Percentiles rank a stretch among this genome's conserved stretches.
These are phyloP conservation scores for Apiotrichum gamsii DNA, from an alignment of 1,284 basidiomycete species.

Conservation along the genomic window DNA sequence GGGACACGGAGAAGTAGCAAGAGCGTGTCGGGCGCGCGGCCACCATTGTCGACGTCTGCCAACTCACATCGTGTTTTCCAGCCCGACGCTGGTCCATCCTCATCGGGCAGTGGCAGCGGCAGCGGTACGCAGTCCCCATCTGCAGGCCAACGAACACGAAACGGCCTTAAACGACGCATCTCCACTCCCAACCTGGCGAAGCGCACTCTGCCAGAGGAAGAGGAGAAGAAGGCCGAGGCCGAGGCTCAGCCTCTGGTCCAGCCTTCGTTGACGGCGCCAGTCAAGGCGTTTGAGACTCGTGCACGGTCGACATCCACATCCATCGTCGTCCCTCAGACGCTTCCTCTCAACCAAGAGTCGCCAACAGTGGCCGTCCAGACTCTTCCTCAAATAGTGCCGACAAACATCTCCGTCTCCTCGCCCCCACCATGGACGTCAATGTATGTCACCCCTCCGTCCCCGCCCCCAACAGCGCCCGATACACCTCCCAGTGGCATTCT, in stretches of 20 bases:
- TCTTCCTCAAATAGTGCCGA: conserved; percentile 6
- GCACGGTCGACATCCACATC: conserved; percentile 42
- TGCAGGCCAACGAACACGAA: conserved; percentile 6
- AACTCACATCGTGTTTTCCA: conserved; percentile 7
- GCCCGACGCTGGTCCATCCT: neutral
- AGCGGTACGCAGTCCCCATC: neutral
- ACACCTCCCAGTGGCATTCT: conserved; percentile 10
- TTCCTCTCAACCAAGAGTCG: conserved; percentile 6
- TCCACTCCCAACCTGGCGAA: conserved; percentile 32
- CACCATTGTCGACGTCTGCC: conserved; percentile 15
- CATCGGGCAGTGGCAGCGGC: too few species aligned
- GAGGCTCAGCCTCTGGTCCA: neutral
- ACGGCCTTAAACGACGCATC: conserved; percentile 35
- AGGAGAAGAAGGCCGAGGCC: conserved; percentile 12
- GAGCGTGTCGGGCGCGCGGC: conserved; percentile 22
- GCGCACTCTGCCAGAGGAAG: conserved; percentile 7
- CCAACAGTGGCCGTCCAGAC: conserved; percentile 13
- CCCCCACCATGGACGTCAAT: conserved; percentile 15
- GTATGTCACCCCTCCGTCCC: conserved; percentile 20
- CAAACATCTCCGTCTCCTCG: neutral
- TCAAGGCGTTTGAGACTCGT: conserved; percentile 24
- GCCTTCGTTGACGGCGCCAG: neutral
- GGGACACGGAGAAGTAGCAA: conserved; percentile 19
- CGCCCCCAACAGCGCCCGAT: conserved; percentile 4
- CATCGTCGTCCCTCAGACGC: conserved; percentile 30